phyloP scores from a whole-genome alignment of 2,329 filamentous ascomycete genomes.

The Colletotrichum sp. region DNA sequence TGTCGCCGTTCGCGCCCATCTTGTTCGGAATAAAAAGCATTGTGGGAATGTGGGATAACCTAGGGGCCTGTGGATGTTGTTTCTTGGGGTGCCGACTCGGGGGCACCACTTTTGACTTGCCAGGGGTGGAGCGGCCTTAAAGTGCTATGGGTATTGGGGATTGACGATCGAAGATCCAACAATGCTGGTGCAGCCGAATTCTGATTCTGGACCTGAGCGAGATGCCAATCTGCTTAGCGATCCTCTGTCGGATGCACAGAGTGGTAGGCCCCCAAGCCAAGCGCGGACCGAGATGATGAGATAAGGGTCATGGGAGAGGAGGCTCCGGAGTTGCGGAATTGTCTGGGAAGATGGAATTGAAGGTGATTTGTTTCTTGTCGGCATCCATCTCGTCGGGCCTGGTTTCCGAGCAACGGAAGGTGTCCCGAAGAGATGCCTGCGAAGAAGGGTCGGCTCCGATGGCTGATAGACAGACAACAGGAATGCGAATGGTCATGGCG shows the following conservation, averaged over 20 bases:
- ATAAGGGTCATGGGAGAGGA: neutral
- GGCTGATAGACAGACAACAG: neutral
- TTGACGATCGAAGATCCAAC: conserved; percentile 15
- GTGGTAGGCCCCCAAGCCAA: neutral
- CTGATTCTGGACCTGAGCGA: conserved; percentile 1
- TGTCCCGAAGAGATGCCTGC: neutral
- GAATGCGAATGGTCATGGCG: neutral
- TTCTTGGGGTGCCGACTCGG: neutral
- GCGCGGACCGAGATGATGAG: neutral
- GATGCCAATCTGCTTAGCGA: conserved; percentile 7
- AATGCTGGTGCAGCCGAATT: conserved; percentile 11
- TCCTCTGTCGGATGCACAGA: neutral
- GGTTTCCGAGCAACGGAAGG: neutral
- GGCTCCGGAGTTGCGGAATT: neutral
- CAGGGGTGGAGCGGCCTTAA: conserved; percentile 1
- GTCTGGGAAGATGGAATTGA: neutral
- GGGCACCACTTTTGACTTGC: conserved; percentile 17
- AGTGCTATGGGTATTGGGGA: conserved; percentile 9
- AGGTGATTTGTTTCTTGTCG: neutral
- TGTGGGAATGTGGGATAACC: neutral
- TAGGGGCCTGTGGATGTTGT: neutral
- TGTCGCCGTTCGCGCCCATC: neutral
- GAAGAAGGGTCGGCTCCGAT: neutral
- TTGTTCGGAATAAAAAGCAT: conserved; percentile 1
- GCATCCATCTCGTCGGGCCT: neutral